Evolutionary conservation across 768 basidiomycete genomes (phyloP), one percentile per base, ranked within the genome.

Genomic region (Tulasnella calospora): DNA sequence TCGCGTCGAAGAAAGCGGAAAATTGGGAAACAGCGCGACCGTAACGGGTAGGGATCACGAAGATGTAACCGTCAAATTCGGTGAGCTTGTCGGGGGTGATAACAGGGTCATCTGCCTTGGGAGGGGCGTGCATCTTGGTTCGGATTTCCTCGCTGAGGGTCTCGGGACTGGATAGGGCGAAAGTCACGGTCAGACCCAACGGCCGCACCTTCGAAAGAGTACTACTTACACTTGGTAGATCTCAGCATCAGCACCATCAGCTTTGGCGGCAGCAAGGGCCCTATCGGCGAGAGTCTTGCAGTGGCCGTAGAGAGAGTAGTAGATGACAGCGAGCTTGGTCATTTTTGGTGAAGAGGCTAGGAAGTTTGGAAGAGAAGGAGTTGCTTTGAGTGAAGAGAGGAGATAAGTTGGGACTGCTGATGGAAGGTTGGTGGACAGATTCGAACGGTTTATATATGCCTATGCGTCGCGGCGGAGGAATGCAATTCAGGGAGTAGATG

Each of bases 181-280:
- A 86, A 83, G 5, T 83, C 81, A 44, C 82, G 83, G 84, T 87
- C 79, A 87, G 87, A 1, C 86, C 86, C 40, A 5, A 21, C 51
- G 17, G 44, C 17, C 33, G 40, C 27, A 74, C 35, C 6, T 21
- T 2, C 35, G 35, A 23, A 12, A 23, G 1, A 27, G 9, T 27
- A 10, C n/a, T 2, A n/a, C 78, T 78, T 41, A 78, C 78, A 86
- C 83, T 76, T 82, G 82, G 82, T 82, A 84, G 38, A 85, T 80
- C 79, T 83, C 83, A 78, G 83, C 84, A 44, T 82, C 81, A 33
- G 83, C 85, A 46, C 85, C 85, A 70, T 83, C 74, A 21, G 81
- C 77, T 80, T 83, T 81, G 79, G 81, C 83, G 73, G 83, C 84
- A 69, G 81, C 83, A 74, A 83, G 82, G 61, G 84, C 82, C 41